Evolutionary conservation across 768 basidiomycete genomes (phyloP).

Genomic region (Rubroboletus satanas): DNA sequence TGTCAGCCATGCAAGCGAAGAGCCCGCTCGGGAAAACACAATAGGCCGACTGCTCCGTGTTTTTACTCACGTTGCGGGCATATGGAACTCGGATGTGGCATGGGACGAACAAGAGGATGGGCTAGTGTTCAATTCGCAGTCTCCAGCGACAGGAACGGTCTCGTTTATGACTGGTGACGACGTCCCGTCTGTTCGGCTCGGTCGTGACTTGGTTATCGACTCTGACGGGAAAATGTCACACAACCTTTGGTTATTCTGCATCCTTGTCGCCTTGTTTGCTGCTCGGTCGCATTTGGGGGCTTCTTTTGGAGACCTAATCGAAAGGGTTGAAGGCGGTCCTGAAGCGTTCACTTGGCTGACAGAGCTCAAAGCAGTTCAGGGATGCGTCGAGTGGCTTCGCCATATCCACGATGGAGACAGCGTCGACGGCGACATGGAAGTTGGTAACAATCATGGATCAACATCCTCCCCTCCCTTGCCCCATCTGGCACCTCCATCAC

Average conservation of each 20-base stretch:
- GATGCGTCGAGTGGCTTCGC: constrained; percentile 18
- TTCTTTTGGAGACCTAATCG: constrained; percentile 15
- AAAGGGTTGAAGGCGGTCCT: constrained; percentile 11
- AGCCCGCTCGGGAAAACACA: constrained; percentile 11
- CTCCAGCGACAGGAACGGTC: constrained; percentile 12
- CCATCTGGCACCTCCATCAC: constrained; percentile 18
- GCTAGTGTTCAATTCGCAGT: constrained; percentile 27
- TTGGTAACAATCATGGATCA: constrained; percentile 23
- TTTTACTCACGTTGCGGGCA: constrained; percentile 20
- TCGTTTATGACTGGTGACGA: constrained; percentile 12
- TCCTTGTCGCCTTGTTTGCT: constrained; percentile 27
- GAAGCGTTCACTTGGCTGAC: constrained; percentile 12
- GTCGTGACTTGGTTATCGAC: constrained; percentile 38
- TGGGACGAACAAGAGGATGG: constrained; percentile 28
- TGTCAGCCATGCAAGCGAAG: constrained; percentile 6
- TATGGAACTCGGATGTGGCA: constrained; percentile 20
- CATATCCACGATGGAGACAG: constrained; percentile 14
- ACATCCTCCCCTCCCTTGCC: constrained; percentile 15
- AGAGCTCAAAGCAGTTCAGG: constrained; percentile 25
- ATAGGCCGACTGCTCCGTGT: constrained; percentile 11
- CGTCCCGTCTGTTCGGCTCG: constrained; percentile 4
- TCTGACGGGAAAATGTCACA: constrained; percentile 50
- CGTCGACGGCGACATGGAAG: constrained; percentile 16
- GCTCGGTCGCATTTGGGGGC: constrained; percentile 7
- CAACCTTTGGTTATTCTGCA: constrained; percentile 46